Evolutionary conservation across 2,329 filamentous ascomycete species (phyloP).

Genomic region (Pezicula radicicola): DNA sequence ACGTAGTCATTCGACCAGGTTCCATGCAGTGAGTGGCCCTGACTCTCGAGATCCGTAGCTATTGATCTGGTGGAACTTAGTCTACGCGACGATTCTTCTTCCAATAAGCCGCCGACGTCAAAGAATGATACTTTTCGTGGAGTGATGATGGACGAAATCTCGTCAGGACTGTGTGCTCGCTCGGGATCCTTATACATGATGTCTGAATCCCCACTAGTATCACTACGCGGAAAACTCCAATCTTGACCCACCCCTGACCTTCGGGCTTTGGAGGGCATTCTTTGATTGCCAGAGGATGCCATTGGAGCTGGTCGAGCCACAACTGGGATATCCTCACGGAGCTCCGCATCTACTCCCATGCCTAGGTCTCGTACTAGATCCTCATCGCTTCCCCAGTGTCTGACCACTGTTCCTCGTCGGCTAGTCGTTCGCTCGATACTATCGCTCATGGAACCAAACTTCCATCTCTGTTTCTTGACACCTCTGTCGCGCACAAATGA

Average conservation of each 20-base stretch:
- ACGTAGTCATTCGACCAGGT: conserved; percentile 18
- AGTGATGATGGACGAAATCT: conserved; percentile 34
- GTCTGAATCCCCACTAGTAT: conserved; percentile 38
- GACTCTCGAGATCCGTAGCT: conserved; percentile 25
- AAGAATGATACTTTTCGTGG: conserved; percentile 73
- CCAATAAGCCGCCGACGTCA: conserved; percentile 76
- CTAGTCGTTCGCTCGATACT: conserved; percentile 53
- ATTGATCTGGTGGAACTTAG: conserved; percentile 19
- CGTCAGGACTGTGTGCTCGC: conserved; percentile 15
- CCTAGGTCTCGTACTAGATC: conserved; percentile 82
- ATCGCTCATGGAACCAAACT: conserved; percentile 55
- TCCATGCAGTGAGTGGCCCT: conserved; percentile 10
- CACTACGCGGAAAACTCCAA: conserved; percentile 26
- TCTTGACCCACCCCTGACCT: conserved; percentile 11
- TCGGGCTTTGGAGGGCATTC: conserved; percentile 16
- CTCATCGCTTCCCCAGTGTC: conserved; percentile 83
- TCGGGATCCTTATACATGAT: conserved; percentile 31
- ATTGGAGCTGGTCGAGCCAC: conserved; percentile 27
- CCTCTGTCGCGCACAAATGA: conserved; percentile 91
- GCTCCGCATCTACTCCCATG: conserved; percentile 56
- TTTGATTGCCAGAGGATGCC: conserved; percentile 19
- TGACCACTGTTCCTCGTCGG: conserved; percentile 48
- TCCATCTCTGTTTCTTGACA: conserved; percentile 84
- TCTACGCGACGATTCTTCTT: conserved; percentile 37
- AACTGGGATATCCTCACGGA: conserved; percentile 35